These are phyloP conservation scores for Penicillium lividum DNA, from an alignment of 495 filamentous ascomycete genomes.

Conservation along the genomic window DNA sequence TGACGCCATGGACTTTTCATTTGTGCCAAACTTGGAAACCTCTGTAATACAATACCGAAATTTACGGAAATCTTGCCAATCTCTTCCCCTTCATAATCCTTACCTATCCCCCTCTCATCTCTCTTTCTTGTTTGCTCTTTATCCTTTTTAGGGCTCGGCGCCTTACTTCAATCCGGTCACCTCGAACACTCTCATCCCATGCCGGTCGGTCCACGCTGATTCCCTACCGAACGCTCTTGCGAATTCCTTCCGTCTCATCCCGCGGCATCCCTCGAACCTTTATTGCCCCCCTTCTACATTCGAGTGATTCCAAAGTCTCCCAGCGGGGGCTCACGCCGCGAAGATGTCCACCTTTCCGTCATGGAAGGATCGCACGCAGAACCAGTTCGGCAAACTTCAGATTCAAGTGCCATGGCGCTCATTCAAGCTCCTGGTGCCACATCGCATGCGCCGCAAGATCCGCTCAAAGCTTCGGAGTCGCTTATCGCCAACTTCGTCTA, in stretches of 20 bases:
- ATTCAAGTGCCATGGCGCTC: conserved; percentile 54
- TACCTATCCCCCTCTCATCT: conserved; percentile 2
- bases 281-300: conserved; percentile 9
- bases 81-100: conserved; percentile 24
- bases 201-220: conserved; percentile 37
- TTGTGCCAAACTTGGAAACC: conserved; percentile 13
- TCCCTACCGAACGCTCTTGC: conserved; percentile 19
- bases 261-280: conserved; percentile 28
- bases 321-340: conserved; percentile 28
- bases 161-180: conserved; percentile 28
- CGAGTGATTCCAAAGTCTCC: conserved; percentile 31
- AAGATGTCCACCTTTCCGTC: conserved; percentile 47
- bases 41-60: conserved; percentile 20
- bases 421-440: conserved; percentile 58
- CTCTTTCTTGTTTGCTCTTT: conserved; percentile 12
- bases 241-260: conserved; percentile 27
- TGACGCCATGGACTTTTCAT: conserved; percentile 30
- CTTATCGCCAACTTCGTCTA: conserved; percentile 67
- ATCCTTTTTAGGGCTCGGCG: conserved; percentile 22
- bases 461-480: conserved; percentile 72
- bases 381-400: conserved; percentile 50
- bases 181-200: conserved; percentile 24
- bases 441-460: conserved; percentile 70
- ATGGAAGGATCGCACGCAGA: conserved; percentile 54
- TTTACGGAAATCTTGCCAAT: conserved; percentile 16